Base-by-base conservation (phyloP, 345 rosid species). In the Rubroshorea leprosula region DNA sequence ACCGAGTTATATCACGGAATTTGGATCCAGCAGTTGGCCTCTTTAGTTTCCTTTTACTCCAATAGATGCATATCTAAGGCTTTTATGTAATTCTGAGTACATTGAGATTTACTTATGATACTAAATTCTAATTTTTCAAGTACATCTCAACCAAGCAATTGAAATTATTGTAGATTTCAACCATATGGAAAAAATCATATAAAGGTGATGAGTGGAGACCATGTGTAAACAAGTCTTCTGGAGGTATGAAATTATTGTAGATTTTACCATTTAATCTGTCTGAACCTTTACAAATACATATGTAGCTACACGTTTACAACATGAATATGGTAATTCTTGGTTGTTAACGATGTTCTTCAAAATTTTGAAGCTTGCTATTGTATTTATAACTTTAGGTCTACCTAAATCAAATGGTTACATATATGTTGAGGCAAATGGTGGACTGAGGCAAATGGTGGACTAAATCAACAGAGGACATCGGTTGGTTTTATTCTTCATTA, bases 381-480 rank as follows among this genome's bases (percentile, higher is more conserved):
- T 52, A 24, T 60, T 57, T 35, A 35, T 35, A 35, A 35, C 41
- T 35, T 6, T 13, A 35, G 41, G 12, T 14, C 74, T 94, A 61
- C 93, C 93, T n/a, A 96, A 85, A 63, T 94, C 96, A 23, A 94
- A 90, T 69, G 96, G 97, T 76, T 94, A 76, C 74, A 78, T 94
- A 72, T 90, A 81, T 76, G 87, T 94, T 35, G 97, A 94, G 73
- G 99, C 99, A 43, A 90, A 94, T n/a, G n/a, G n/a, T n/a, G n/a
- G n/a, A n/a, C n/a, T n/a, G n/a, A n/a, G n/a, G n/a, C n/a, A n/a
- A n/a, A n/a, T 67, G 99, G 99, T 66, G 97, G 99, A 61, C 68
- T 90, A 63, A 94, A 90, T 80, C 99, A 94, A 78, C 97, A 90
- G 78, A 86, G 99, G 81, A 82, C 95, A 53, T 90, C 99, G 95